Evolutionary conservation across 1,284 basidiomycete species (phyloP).

Genomic region (Ustilago shanxiensis): DNA sequence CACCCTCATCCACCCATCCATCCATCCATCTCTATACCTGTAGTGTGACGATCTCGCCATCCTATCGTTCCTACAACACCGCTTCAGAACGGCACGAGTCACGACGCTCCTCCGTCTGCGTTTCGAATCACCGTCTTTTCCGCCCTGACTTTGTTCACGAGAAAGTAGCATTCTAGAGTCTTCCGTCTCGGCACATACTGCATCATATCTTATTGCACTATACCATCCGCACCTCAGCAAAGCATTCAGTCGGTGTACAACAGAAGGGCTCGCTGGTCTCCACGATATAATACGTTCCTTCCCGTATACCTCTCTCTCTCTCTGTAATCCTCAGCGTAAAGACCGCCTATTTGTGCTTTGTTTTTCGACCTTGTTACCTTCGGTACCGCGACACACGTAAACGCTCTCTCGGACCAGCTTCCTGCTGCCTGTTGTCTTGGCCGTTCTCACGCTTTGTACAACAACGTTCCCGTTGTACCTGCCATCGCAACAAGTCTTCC

Average conservation of each 20-base stretch:
- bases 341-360: no score
- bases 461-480: background rate
- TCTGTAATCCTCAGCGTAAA: background rate
- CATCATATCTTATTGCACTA: slow-evolving; percentile 6
- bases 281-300: background rate
- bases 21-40: background rate
- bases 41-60: background rate
- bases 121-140: slow-evolving; percentile 4
- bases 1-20: background rate
- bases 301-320: background rate
- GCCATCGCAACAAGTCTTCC: slow-evolving; percentile 2
- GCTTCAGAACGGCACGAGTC: background rate
- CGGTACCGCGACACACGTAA: background rate
- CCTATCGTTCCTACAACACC: background rate
- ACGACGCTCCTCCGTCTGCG: background rate
- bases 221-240: slow-evolving; percentile 18
- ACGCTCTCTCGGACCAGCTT: background rate
- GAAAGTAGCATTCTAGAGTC: background rate
- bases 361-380: no score
- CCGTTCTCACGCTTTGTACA: slow-evolving; percentile 17
- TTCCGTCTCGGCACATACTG: slow-evolving; percentile 1
- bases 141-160: background rate
- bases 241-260: slow-evolving; percentile 18
- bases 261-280: background rate
- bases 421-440: background rate